A percentile compares a stretch with the other conserved stretches of the same genome.
Evolutionary conservation across 768 basidiomycete genomes (phyloP).

Genomic region (Epithele typhae): DNA sequence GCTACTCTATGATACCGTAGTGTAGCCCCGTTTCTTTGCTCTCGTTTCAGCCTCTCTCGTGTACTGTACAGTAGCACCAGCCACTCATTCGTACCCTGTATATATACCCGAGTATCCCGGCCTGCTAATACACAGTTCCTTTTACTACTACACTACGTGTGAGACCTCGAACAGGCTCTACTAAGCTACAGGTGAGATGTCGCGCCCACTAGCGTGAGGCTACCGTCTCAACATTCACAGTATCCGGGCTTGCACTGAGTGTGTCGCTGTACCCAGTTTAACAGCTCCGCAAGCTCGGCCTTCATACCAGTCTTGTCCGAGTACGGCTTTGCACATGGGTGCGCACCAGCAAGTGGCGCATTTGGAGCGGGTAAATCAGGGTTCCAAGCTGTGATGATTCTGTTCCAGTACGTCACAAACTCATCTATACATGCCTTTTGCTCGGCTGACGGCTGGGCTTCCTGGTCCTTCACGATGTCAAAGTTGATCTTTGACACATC

Average conservation of each 20-base stretch:
- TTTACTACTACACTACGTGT: too few species aligned
- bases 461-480: background rate
- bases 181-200: too few species aligned
- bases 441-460: background rate
- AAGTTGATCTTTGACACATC: background rate
- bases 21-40: too few species aligned
- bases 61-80: too few species aligned
- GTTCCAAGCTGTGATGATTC: background rate
- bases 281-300: background rate
- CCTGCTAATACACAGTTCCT: too few species aligned
- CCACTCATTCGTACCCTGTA: too few species aligned
- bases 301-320: background rate
- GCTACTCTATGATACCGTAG: too few species aligned
- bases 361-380: background rate
- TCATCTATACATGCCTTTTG: background rate
- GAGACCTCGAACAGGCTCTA: too few species aligned
- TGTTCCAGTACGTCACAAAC: background rate
- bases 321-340: background rate
- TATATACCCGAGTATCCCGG: too few species aligned
- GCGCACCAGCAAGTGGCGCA: background rate
- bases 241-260: background rate
- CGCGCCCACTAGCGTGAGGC: too few species aligned
- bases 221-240: too few species aligned
- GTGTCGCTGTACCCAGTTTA: background rate
- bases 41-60: too few species aligned